A percentile compares a stretch with the other conserved stretches of the same genome.
Evolutionary conservation across 768 basidiomycete genomes (phyloP).

Genomic region (Hortiboletus flavorubellus): DNA sequence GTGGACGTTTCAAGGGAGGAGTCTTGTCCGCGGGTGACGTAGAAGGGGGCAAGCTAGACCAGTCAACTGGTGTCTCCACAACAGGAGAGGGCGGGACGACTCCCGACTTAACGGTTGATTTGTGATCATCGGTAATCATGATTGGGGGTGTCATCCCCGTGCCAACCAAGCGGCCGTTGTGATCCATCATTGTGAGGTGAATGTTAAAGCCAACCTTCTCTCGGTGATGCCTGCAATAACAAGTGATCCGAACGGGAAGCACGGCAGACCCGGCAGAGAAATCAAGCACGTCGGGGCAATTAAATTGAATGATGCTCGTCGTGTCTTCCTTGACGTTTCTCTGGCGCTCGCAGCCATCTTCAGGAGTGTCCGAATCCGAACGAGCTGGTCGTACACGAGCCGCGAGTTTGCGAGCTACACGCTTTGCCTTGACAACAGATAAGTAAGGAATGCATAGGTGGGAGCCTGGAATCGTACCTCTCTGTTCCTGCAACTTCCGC

Average conservation of each 20-base stretch:
- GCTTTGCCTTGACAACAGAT: conserved; percentile 62
- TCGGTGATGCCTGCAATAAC: conserved; percentile 97
- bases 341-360: conserved; percentile 49
- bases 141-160: conserved; percentile 83
- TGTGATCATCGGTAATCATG: conserved; percentile 99
- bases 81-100: conserved; percentile 32
- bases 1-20: conserved; percentile 46
- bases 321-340: conserved; percentile 55
- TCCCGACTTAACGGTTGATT: conserved; percentile 52
- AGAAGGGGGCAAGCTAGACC: conserved; percentile 39
- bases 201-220: conserved; percentile 96
- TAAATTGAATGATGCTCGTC: conserved; percentile 91
- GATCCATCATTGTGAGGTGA: conserved; percentile 81
- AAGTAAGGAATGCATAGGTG: conserved; percentile 6
- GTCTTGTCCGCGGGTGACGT: conserved; percentile 30
- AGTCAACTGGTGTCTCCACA: conserved; percentile 44
- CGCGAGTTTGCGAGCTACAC: conserved; percentile 85
- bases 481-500: conserved; percentile 83
- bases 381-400: conserved; percentile 76
- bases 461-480: conserved; percentile 51
- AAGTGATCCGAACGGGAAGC: conserved; percentile 93
- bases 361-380: conserved; percentile 68
- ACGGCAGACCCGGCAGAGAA: conserved; percentile 84
- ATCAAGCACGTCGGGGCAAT: conserved; percentile 86
- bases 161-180: conserved; percentile 75